Evolutionary conservation across 148 eudicot genomes (phyloP), one percentile per base, ranked within the genome.

Genomic region (Rheum nobile): DNA sequence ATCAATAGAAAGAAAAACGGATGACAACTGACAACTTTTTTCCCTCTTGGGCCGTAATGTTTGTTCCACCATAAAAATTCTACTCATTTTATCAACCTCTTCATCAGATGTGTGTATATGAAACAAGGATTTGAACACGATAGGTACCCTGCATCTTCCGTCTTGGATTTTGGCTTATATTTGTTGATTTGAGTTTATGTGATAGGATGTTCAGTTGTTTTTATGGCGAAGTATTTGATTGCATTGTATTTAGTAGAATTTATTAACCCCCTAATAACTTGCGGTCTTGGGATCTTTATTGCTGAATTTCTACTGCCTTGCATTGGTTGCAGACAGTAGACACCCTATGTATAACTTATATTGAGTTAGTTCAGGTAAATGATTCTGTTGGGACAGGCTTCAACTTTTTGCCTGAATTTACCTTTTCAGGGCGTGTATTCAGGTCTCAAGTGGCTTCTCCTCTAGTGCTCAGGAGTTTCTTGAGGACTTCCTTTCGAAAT

Each of bases 401-500:
- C 8, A 63, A 65, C 21, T 65, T 65, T 65, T 65, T 34, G 22
- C 39, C 41, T 65, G 41, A 65, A 65, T 65, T 4, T 65, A 32
- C 70, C 22, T 65, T 32, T 32, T 13, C 87, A 95, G 97, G 88
- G 89, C 84, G 44, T 87, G 93, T 71, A 81, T 92, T 69, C 97
- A 87, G 83, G 79, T 90, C 69, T 79, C 88, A 26, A 70, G 48
- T 43, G 84, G 86, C 72, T 78, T 78, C 47, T 79, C 79, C 24
- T 39, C 79, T 59, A 82, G 61, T 71, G 86, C 78, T 80, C 84
- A 85, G 79, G 80, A 75, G 69, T 82, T 82, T 78, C 89, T 95
- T 10, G 96, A 91, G 81, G 89, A 95, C 35, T 95, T 87, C 77
- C 86, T 95, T 48, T 73, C 77, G 69, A 87, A 80, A 69, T 92